These are phyloP conservation scores for Botrytis fabae DNA, from an alignment of 2,329 filamentous ascomycete genomes.

Conservation along the genomic window DNA sequence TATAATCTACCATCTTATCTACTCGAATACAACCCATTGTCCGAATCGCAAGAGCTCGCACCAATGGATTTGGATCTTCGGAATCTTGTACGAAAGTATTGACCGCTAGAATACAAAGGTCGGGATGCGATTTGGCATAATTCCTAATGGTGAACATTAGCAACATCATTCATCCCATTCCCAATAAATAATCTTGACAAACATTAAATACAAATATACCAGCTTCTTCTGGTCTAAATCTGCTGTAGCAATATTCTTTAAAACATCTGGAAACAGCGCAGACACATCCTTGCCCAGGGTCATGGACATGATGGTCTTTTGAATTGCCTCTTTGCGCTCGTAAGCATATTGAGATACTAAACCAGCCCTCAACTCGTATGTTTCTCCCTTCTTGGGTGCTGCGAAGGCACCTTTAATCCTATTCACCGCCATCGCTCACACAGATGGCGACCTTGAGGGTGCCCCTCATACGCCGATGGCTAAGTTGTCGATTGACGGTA, in stretches of 20 bases:
- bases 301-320: conserved; percentile 99
- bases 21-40: conserved; percentile 99
- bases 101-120: conserved; percentile 96
- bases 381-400: conserved; percentile 93
- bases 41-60: conserved; percentile 90
- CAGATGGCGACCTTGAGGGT: conserved; percentile 43
- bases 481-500: conserved; percentile 29
- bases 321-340: conserved; percentile 97
- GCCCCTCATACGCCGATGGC: conserved; percentile 42
- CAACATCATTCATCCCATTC: not conserved
- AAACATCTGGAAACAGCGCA: conserved; percentile 90
- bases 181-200: conserved; percentile 27
- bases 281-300: conserved; percentile 98
- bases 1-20: conserved; percentile 99
- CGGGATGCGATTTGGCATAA: conserved; percentile 98
- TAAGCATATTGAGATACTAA: conserved; percentile 98
- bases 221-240: conserved; percentile 99
- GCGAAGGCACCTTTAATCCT: conserved; percentile 93
- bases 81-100: conserved; percentile 99
- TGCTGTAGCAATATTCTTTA: conserved; percentile 96
- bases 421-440: conserved; percentile 80
- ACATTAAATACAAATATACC: conserved; percentile 98
- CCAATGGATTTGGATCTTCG: conserved; percentile 95
- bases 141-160: conserved; percentile 62
- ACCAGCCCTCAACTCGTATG: conserved; percentile 92